A percentile compares a stretch with the other conserved stretches of the same genome.
phyloP scores from a whole-genome alignment of 1,284 basidiomycete genomes.

The Ceratobasidium theobromae region DNA sequence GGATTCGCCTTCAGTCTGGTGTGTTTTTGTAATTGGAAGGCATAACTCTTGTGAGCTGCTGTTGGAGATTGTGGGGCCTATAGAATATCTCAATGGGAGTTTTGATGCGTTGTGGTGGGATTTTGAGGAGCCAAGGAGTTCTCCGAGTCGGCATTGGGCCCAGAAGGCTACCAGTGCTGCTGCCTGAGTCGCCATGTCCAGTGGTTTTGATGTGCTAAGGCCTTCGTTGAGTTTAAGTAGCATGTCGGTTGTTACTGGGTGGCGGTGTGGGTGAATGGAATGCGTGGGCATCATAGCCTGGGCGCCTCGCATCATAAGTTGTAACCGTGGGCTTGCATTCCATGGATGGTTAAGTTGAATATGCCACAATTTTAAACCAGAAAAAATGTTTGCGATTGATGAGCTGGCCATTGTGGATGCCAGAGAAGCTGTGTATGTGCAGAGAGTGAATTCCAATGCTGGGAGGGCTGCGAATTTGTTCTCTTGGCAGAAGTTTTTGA shows the following conservation, averaged over 20 bases:
- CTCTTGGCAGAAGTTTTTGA: background rate
- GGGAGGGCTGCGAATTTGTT: slow-evolving; percentile 36
- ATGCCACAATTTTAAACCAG: slow-evolving; percentile 42
- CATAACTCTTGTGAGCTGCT: background rate
- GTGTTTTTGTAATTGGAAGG: slow-evolving; percentile 23
- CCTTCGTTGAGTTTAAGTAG: background rate
- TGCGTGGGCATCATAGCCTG: slow-evolving; percentile 38
- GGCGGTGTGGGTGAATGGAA: slow-evolving; percentile 21
- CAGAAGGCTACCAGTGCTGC: slow-evolving; percentile 22
- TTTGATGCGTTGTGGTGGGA: background rate
- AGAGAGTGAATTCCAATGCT: slow-evolving; percentile 40
- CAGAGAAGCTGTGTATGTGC: slow-evolving; percentile 39
- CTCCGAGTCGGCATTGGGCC: slow-evolving; percentile 25
- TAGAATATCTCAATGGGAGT: background rate
- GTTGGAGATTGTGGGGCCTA: background rate
- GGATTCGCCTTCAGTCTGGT: background rate
- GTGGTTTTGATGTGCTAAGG: background rate
- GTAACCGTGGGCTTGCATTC: slow-evolving; percentile 38
- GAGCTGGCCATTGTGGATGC: slow-evolving; percentile 36
- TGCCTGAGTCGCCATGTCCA: slow-evolving; percentile 17
- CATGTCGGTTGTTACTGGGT: background rate
- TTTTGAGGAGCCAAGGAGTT: slow-evolving; percentile 4
- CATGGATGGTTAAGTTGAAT: slow-evolving; percentile 38
- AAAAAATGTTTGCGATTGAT: slow-evolving; percentile 35
- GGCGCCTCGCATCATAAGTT: slow-evolving; percentile 39